Evolutionary conservation across 768 basidiomycete species (phyloP), one percentile per base, ranked within the genome.

Genomic region (Amanita fuliginea): DNA sequence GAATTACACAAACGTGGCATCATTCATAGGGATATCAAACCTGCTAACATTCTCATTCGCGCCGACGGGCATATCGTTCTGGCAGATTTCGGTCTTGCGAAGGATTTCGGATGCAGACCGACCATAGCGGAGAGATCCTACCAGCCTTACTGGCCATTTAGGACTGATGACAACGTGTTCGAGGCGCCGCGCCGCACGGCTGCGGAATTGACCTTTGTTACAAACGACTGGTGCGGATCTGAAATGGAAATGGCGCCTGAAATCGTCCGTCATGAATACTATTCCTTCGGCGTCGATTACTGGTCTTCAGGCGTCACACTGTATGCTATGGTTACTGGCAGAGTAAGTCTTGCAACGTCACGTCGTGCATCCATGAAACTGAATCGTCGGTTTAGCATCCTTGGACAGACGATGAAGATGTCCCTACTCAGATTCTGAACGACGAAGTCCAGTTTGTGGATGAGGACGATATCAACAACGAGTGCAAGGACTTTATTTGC

Each of bases 261-360:
- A 51, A 54, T 64, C 4, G 54, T 60, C 42, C 47, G 50, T 3
- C 46, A 57, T 22, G 51, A 56, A 28, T 56, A 53, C 5, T 64
- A 65, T 43, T 62, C 61, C 1, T 66, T 64, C 54, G 61, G 61
- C 10, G 59, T 62, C 2, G 89, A 93, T 53, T 75, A 87, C 42
- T 93, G 89, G 89, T 85, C 88, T 0, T 62, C 86, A 4, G 85
- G 85, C 0, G 77, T 87, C 45, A 73, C 87, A 24, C 72, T 91
- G 3, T 83, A 83, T 60, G 77, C 78, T 35, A 72, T 93, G 45
- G 68, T 90, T 36, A 79, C 78, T 0, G 86, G 86, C 8, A 65
- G 72, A 41, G 67, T 66, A 40, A 48, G 61, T 52, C 13, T 37
- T 9, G 10, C 22, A n/a, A 21, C 6, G 11, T 22, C 9, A 26